These are phyloP conservation scores for Penicillium sp. DNA, from an alignment of 2,329 filamentous ascomycete species.

Conservation along the genomic window DNA sequence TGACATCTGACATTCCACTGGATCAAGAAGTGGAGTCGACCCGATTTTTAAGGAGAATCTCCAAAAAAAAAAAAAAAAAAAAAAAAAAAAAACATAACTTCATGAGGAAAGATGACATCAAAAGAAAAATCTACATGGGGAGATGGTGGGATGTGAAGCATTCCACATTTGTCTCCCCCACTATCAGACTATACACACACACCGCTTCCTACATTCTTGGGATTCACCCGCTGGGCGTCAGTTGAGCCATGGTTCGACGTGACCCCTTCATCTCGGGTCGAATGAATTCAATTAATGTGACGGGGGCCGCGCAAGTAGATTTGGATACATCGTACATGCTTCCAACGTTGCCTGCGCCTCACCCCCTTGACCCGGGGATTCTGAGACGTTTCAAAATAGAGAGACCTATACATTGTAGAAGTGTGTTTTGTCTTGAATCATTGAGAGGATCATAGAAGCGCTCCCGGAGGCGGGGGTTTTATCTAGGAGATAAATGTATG, in stretches of 20 bases:
- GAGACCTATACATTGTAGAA: background rate
- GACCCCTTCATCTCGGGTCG: slow-evolving; percentile 17
- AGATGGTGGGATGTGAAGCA: slow-evolving; percentile 1
- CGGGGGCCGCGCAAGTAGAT: background rate
- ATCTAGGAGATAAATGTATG: background rate
- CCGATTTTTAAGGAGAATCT: background rate
- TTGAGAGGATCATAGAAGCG: background rate
- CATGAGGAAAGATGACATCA: background rate
- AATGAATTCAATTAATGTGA: background rate
- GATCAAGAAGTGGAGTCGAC: background rate
- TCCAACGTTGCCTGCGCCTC: background rate
- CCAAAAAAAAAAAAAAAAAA: background rate
- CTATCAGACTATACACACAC: slow-evolving; percentile 22
- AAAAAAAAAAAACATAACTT: background rate
- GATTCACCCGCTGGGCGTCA: background rate
- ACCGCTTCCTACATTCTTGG: slow-evolving; percentile 25
- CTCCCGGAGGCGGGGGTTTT: background rate
- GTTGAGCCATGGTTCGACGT: slow-evolving; percentile 19
- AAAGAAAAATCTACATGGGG: background rate
- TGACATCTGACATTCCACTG: slow-evolving; percentile 30
- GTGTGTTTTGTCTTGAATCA: background rate
- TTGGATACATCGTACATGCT: background rate
- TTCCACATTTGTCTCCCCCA: background rate
- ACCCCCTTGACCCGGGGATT: no score
- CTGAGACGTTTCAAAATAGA: background rate